Evolutionary conservation across 352 stramenopile species (phyloP), one percentile per base, ranked within the genome.

Genomic region (Peronospora belbahrii): DNA sequence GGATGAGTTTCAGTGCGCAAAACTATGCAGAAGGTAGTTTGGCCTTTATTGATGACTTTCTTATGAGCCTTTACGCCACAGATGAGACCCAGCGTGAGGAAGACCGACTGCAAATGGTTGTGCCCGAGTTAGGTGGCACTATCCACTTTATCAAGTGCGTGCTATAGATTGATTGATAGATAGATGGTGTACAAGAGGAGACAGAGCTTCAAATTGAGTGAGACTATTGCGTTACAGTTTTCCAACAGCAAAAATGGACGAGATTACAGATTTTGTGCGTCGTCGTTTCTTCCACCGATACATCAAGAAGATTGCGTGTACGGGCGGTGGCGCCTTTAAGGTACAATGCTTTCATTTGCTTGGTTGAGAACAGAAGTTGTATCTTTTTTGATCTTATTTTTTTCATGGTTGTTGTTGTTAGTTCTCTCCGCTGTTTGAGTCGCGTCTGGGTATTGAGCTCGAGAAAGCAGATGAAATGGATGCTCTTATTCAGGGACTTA

Each of bases 311-410:
- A 83, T 96, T 45, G 63, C 75, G 27, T 93, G 80, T 52, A 97
- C 95, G 2, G 93, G 93, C 23, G 96, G 96, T 25, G 96, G 96
- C 30, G 94, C 95, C n/a, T 97, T 96, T 65, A 99, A 99, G 63
- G 74, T 80, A 20, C 7, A 22, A 13, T 20, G n/a, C 22, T 30
- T 11, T 20, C 10, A 22, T 3, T 6, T 23, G 31, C 5, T 24
- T 33, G 43, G 3, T 0, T 22, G n/a, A 20, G 31, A n/a, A 18
- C 2, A 27, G 9, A 27, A 7, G 9, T 7, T 4, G 6, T 2
- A 27, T 27, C 23, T 27, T 27, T 4, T 27, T 6, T 27, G 23
- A 9, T 27, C 23, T 27, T 48, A 13, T 7, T 40, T 9, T 8
- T 20, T 38, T 17, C 1, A 7, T 40, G 34, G 2, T 23, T 42